These are phyloP conservation scores for Ballota nigra DNA, from an alignment of 257 asterid species.

Conservation along the genomic window DNA sequence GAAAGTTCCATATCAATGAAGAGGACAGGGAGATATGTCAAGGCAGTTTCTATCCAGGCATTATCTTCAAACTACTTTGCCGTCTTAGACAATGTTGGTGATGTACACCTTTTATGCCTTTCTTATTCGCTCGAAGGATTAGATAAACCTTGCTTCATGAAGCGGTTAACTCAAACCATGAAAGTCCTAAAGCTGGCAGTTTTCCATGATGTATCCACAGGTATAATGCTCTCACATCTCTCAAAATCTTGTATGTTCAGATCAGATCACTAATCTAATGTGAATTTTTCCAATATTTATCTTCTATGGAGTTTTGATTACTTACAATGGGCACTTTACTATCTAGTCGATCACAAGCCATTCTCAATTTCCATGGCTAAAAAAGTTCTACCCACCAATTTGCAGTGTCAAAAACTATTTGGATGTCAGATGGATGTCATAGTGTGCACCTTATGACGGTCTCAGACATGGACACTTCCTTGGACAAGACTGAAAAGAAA, in stretches of 20 bases:
- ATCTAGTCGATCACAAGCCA: not conserved
- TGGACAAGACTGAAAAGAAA: conserved; percentile 37
- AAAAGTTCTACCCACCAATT: conserved; percentile 19
- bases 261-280: not conserved
- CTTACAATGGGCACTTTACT: not conserved
- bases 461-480: conserved; percentile 47
- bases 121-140: conserved; percentile 47
- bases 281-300: not conserved
- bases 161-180: conserved; percentile 50
- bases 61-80: conserved; percentile 53
- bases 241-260: not conserved
- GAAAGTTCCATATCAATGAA: conserved; percentile 31
- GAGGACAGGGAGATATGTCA: conserved; percentile 42
- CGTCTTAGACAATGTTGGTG: conserved; percentile 73
- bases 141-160: conserved; percentile 40
- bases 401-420: conserved; percentile 63
- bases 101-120: conserved; percentile 53
- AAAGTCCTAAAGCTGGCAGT: conserved; percentile 60
- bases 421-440: conserved; percentile 83
- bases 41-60: conserved; percentile 62
- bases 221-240: conserved; percentile 26
- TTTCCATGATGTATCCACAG: conserved; percentile 52
- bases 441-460: conserved; percentile 55
- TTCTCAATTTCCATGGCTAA: conserved; percentile 15
- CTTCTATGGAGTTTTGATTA: conserved; percentile 12